phyloP scores from a whole-genome alignment of 768 basidiomycete genomes.

The Suillus discolor region DNA sequence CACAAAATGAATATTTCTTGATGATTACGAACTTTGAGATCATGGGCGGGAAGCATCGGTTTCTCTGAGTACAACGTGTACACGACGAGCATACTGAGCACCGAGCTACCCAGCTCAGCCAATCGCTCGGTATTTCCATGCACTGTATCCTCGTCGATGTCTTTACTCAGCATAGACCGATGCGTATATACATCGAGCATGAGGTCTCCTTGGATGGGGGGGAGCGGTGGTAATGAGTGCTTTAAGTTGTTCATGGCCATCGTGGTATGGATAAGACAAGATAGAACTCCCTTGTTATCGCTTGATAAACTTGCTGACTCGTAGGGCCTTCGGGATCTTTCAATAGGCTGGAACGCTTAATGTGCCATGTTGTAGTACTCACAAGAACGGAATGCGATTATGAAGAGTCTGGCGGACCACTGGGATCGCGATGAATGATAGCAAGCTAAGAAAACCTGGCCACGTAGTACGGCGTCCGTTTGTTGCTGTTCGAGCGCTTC shows the following conservation, averaged over 20 bases:
- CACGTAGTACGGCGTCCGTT: background rate
- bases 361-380: background rate
- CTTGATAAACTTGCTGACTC: conserved; percentile 5
- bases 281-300: background rate
- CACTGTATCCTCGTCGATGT: conserved; percentile 33
- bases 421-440: conserved; percentile 1
- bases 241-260: conserved; percentile 9
- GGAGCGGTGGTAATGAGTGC: conserved; percentile 46
- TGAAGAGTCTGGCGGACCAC: background rate
- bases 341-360: background rate
- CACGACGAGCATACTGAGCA: conserved; percentile 55
- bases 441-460: background rate
- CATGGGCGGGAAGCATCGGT: conserved; percentile 43
- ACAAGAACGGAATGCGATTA: background rate
- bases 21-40: conserved; percentile 45
- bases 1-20: background rate
- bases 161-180: conserved; percentile 36
- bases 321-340: background rate
- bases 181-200: conserved; percentile 64
- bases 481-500: background rate
- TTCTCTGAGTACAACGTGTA: conserved; percentile 48
- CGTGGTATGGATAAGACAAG: background rate
- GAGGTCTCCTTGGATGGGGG: conserved; percentile 57
- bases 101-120: conserved; percentile 54
- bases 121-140: conserved; percentile 66